Base-by-base conservation (phyloP, 1,139 yeast species). In the Diutina rugosa region DNA sequence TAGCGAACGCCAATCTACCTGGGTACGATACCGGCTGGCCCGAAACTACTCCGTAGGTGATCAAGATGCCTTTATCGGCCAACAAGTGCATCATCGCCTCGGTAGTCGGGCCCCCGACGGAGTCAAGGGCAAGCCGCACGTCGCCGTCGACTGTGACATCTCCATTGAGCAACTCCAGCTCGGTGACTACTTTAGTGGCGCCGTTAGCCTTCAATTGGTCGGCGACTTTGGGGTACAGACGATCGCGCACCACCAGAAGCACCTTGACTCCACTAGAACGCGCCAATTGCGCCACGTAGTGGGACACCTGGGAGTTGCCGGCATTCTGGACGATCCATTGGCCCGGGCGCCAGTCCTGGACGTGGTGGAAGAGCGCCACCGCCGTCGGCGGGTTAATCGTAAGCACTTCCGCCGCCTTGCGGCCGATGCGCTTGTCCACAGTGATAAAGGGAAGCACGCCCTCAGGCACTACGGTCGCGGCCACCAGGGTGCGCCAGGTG, bases 361-460 rank as follows among this genome's bases (percentile, higher is more conserved):
- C 44, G 14, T 7, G 7, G 12, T 49, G 14, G n/a, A 32, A 49
- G 2, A 49, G 14, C 29, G 28, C 53, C 30, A 49, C 8, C 5
- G 53, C 53, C 9, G 53, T 49, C 8, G 53, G 53, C 7, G 53
- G 53, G 18, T 49, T 49, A 18, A 49, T 49, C 53, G 32, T 49
- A n/a, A 49, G 12, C 12, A 32, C 44, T 12, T 38, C 45, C 5
- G 53, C 53, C 29, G 53, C 53, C 12, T 49, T 18, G 3, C n/a
- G 4, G 7, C 53, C 53, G 18, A 49, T 49, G 10, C 18, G n/a
- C 14, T 49, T 49, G 18, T 49, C 53, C 9, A 49, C 29, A 7
- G 32, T 38, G 8, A 49, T 49, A 49, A 49, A 49, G 9, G 53
- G 53, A 14, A 47, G 38, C 7, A n/a, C 18, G n/a, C 21, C n/a